Evolutionary conservation across 441 rosid species (phyloP), one percentile per base, ranked within the genome.

Genomic region (Bruguiera hainesii): DNA sequence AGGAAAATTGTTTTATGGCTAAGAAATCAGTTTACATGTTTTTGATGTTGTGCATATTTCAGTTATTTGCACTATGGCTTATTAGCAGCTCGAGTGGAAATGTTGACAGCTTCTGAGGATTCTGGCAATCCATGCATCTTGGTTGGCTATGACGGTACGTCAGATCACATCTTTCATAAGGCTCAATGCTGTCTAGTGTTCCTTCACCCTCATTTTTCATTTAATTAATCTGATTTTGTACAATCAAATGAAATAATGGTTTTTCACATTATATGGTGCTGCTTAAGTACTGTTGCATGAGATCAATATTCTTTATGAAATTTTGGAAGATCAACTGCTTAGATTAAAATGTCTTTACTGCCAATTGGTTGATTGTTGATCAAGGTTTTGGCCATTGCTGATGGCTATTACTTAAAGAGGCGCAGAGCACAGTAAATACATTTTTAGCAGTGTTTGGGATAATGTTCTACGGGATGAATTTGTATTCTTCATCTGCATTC

Each of bases 41-140:
- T 68, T 67, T 64, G 58, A 48, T 57, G 51, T 68, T 56, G 71
- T 79, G 63, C 60, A 60, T 66, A 19, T 78, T 53, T 67, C 87
- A 94, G 99, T 82, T 95, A 92, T 80, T 80, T 95, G 86, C 90
- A 64, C 80, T 95, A 90, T 74, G 99, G 99, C 53, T 79, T 95
- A 78, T 73, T 95, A 71, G 99, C 99, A 63, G 99, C 99, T 72
- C 88, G 98, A 74, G 98, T 91, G 6, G 98, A 92, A 71, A 92
- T 95, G 76, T 67, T 95, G 81, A 87, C 84, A 80, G 80, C 65
- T 33, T 85, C 89, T n/a, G 88, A 81, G 60, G 93, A 67, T 53
- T 71, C 90, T 76, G 79, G 66, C 74, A 90, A 87, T 81, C 95
- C 96, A 50, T 95, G 99, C 76, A 79, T 89, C 79, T 76, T 82